Base-by-base conservation (phyloP, 2,329 filamentous ascomycete species). In the Tolypocladium ovalisporum region DNA sequence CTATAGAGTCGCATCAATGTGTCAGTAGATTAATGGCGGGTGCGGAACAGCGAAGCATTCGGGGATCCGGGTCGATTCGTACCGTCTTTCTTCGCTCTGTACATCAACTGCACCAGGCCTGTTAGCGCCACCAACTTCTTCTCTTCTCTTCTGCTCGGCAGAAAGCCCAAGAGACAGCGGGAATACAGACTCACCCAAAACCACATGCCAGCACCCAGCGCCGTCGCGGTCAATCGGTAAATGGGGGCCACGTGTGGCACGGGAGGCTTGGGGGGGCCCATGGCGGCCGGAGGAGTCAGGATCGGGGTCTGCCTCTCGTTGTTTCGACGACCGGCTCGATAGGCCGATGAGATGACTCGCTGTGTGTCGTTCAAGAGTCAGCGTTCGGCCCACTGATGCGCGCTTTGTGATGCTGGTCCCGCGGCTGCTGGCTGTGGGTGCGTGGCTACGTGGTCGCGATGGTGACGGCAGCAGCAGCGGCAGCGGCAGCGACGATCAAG, bases 191-290 rank as follows among this genome's bases (percentile, higher is more conserved):
- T 70, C 83, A 97, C 92, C 74, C 94, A 99, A 77, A 99, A 97
- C 94, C 94, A 99, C 94, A 97, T 99, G 76, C 88, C 89, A 57
- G 94, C 94, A 65, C 91, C 89, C 62, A 99, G 80, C 61, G 87
- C 89, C 51, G 90, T 97, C 52, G 89, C 93, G 58, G 86, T 83
- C 73, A 93, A 88, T 71, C 90, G 85, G 79, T 97, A 96, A 63
- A 96, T 70, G 54, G 73, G 72, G 42, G 76, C 75, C 61, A 80
- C 79, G 63, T 79, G 78, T 62, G 79, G 76, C 65, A 74, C 67
- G 1, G 74, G 74, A 55, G 73, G 72, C 63, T 71, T 74, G 17
- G 70, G 71, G 42, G 70, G 70, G 13, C 70, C 70, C 63, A 68
- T 70, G 58, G 65, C 64, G 59, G 66, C 63, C 54, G 19, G 9